Percentiles rank a stretch among this genome's conserved stretches.
phyloP scores from a whole-genome alignment of 176 grass and related monocot genomes.

The Raddia distichophylla region DNA sequence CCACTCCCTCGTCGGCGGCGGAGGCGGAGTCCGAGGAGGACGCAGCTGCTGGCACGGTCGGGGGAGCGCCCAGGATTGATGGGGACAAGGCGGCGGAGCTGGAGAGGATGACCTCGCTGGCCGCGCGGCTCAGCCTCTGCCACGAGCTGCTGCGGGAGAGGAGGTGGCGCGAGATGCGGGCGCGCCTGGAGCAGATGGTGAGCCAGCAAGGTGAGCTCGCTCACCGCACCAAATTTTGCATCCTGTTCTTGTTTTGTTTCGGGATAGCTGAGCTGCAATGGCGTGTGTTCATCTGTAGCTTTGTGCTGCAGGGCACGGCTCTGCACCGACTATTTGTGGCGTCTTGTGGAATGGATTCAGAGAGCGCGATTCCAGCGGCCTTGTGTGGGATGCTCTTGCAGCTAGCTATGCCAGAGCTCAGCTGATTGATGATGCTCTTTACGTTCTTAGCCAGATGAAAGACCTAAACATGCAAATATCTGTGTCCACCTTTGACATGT shows the following conservation, averaged over 20 bases:
- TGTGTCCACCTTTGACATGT: slow-evolving; percentile 68
- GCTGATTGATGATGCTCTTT: slow-evolving; percentile 75
- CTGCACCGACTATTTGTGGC: slow-evolving; percentile 58
- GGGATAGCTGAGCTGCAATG: too few species aligned
- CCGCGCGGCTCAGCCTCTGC: slow-evolving; percentile 44
- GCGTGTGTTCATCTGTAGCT: not conserved
- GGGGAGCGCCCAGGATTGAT: not conserved
- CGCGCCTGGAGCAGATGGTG: slow-evolving; percentile 51
- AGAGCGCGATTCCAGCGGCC: slow-evolving; percentile 43
- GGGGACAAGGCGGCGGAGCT: not conserved
- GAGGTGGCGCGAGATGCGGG: slow-evolving; percentile 65
- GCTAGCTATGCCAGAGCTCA: slow-evolving; percentile 62
- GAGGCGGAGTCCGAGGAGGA: slow-evolving; percentile 45
- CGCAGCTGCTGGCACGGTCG: not conserved
- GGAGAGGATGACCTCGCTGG: slow-evolving; percentile 23
- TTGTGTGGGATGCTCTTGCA: slow-evolving; percentile 83
- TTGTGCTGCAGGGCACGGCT: slow-evolving; percentile 57
- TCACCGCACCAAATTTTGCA: not conserved
- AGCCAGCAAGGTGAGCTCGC: slow-evolving; percentile 57
- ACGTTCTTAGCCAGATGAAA: slow-evolving; percentile 78
- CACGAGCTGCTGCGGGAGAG: slow-evolving; percentile 57
- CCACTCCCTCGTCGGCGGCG: not conserved
- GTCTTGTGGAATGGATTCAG: slow-evolving; percentile 59
- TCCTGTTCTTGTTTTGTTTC: too few species aligned
- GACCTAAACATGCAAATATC: slow-evolving; percentile 73